Conservation (phyloP, 1,284 basidiomycete species). For the Ceratobasidium sp. region DNA sequence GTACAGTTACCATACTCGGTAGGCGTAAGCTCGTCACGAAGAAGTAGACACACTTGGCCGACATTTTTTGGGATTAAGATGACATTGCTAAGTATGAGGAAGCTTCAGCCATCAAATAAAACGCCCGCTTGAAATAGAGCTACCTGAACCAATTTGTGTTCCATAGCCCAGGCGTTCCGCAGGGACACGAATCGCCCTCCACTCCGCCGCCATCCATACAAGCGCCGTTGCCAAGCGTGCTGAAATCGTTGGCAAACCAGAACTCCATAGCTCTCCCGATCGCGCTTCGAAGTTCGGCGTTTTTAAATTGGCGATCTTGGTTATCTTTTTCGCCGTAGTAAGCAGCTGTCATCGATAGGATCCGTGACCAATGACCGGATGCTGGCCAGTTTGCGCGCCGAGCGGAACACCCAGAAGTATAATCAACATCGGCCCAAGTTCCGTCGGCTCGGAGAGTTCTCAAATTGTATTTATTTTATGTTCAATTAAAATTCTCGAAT, state of each 20-base stretch:
- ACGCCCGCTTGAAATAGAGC: background rate
- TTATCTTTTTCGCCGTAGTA: slow-evolving; percentile 23
- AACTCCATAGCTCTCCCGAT: slow-evolving; percentile 71
- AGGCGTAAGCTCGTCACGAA: slow-evolving; percentile 53
- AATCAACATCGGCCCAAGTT: slow-evolving; percentile 63
- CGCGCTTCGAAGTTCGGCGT: slow-evolving; percentile 60
- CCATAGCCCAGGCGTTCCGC: slow-evolving; percentile 71
- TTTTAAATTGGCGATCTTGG: slow-evolving; percentile 60
- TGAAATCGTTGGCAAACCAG: slow-evolving; percentile 76
- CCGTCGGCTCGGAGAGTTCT: slow-evolving; percentile 13
- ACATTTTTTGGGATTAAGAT: slow-evolving; percentile 72
- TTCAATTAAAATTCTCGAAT: no score
- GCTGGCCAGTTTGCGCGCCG: slow-evolving; percentile 78
- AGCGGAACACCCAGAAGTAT: slow-evolving; percentile 70
- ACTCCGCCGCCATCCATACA: slow-evolving; percentile 71
- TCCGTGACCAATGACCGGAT: slow-evolving; percentile 68
- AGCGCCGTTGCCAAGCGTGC: slow-evolving; percentile 56
- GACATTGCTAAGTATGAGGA: slow-evolving; percentile 60
- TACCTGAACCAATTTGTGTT: slow-evolving; percentile 75
- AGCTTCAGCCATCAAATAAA: background rate
- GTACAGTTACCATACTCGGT: slow-evolving; percentile 44
- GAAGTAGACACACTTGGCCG: slow-evolving; percentile 70
- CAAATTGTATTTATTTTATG: background rate
- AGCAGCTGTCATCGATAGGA: slow-evolving; percentile 61
- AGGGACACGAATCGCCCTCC: slow-evolving; percentile 62